A percentile compares a stretch with the other conserved stretches of the same genome.
Conservation (phyloP, 108 stramenopile genomes). For the Craspedostauros australis region DNA sequence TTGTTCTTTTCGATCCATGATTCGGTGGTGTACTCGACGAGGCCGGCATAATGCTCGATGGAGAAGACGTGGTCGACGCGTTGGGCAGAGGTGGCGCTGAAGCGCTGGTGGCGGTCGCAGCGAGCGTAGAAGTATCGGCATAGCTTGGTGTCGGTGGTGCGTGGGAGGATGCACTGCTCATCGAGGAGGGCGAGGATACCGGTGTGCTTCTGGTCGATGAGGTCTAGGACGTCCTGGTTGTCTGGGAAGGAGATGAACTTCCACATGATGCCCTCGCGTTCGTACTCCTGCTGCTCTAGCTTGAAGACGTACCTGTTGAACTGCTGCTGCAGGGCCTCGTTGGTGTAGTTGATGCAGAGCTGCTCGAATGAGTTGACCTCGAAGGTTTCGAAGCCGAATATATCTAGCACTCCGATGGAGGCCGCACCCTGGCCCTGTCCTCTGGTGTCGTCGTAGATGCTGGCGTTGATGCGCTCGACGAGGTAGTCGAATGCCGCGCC, state of each 20-base stretch:
- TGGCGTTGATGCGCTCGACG: slow-evolving; percentile 79
- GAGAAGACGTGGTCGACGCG: slow-evolving; percentile 73
- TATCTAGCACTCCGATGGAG: slow-evolving; percentile 94
- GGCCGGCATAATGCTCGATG: slow-evolving; percentile 89
- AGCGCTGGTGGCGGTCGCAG: slow-evolving; percentile 64
- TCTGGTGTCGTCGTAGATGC: slow-evolving; percentile 23
- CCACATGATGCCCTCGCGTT: slow-evolving; percentile 89
- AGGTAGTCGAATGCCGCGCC: slow-evolving; percentile 88
- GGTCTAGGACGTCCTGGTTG: slow-evolving; percentile 94
- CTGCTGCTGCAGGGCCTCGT: slow-evolving; percentile 98
- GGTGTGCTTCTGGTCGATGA: slow-evolving; percentile 88
- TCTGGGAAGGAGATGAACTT: slow-evolving; percentile 92
- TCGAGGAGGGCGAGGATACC: slow-evolving; percentile 90
- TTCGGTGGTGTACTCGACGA: slow-evolving; percentile 82
- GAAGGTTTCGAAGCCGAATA: slow-evolving; percentile 97
- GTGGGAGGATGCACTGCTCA: slow-evolving; percentile 91
- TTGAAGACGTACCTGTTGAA: slow-evolving; percentile 98
- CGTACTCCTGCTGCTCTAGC: slow-evolving; percentile 94
- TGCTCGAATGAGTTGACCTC: slow-evolving; percentile 89
- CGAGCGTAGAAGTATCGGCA: slow-evolving; percentile 82
- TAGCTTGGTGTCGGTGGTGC: slow-evolving; percentile 87
- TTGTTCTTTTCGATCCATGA: slow-evolving; percentile 87
- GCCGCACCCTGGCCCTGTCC: slow-evolving; percentile 19
- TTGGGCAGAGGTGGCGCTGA: slow-evolving; percentile 61
- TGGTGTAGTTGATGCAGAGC: slow-evolving; percentile 97